Conservation (phyloP, 371 early-diverging fungal species). For the Neoconidiobolus thromboides region DNA sequence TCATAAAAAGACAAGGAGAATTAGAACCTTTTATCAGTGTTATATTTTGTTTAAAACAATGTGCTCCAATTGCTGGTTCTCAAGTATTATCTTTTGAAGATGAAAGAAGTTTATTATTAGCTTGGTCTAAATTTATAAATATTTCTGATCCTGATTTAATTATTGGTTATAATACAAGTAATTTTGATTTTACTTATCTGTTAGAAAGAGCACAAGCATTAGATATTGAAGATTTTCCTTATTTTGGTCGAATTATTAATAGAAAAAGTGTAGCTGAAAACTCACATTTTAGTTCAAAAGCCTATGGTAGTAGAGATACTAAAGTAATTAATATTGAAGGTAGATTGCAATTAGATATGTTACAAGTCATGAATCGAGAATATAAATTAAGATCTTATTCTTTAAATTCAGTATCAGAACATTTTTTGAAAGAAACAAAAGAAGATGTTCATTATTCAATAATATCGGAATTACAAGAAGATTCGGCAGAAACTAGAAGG, state of each 20-base stretch:
- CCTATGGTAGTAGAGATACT: conserved; percentile 81
- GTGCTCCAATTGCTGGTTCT: conserved; percentile 88
- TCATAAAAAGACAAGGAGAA: conserved; percentile 83
- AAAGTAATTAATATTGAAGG: conserved; percentile 85
- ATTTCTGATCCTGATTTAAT: conserved; percentile 92
- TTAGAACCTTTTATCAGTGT: conserved; percentile 70
- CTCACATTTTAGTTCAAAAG: conserved; percentile 76
- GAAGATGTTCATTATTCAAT: conserved; percentile 99
- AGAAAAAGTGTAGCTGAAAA: conserved; percentile 42
- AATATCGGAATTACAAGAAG: conserved; percentile 92
- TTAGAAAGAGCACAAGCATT: conserved; percentile 83
- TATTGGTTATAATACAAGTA: conserved; percentile 97
- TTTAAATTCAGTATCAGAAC: conserved; percentile 92
- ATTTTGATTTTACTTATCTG: conserved; percentile 98
- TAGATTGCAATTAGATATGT: conserved; percentile 87
- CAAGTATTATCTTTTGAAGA: conserved; percentile 67
- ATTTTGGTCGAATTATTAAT: conserved; percentile 63
- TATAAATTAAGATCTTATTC: conserved; percentile 96
- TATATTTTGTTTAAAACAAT: conserved; percentile 80
- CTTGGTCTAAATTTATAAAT: conserved; percentile 69
- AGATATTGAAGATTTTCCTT: conserved; percentile 54
- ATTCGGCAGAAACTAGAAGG: conserved; percentile 86
- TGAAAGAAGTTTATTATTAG: conserved; percentile 67
- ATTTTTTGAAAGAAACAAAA: conserved; percentile 98
- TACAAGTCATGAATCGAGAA: conserved; percentile 93